These are phyloP conservation scores for Poa annua DNA, from an alignment of 176 grass and related monocot species.

Conservation along the genomic window DNA sequence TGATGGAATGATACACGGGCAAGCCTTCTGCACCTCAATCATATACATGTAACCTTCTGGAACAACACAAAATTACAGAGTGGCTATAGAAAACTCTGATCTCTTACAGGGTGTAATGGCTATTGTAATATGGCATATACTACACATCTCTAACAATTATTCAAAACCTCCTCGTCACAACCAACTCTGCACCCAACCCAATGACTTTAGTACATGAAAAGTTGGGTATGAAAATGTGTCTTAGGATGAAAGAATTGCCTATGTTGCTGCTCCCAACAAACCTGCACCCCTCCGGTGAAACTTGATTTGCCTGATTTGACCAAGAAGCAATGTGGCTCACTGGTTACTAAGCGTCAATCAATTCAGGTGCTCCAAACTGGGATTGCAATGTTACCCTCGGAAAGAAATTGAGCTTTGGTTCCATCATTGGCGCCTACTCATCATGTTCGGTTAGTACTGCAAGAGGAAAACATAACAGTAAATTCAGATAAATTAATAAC, in stretches of 20 bases:
- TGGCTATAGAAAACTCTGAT: slow-evolving; percentile 32
- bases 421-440: slow-evolving; percentile 34
- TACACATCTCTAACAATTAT: slow-evolving; percentile 54
- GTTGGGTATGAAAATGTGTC: slow-evolving; percentile 21
- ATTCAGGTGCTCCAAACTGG: background rate
- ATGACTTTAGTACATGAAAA: slow-evolving; percentile 12
- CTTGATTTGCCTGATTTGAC: slow-evolving; percentile 15
- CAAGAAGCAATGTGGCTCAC: slow-evolving; percentile 13
- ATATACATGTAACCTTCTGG: slow-evolving; percentile 41
- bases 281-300: slow-evolving; percentile 1
- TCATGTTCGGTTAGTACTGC: slow-evolving; percentile 57
- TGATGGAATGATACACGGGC: background rate
- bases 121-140: slow-evolving; percentile 46
- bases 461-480: slow-evolving; percentile 1
- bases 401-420: slow-evolving; percentile 28
- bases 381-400: background rate
- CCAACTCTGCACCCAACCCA: slow-evolving; percentile 30
- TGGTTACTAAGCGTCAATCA: slow-evolving; percentile 18
- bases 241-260: slow-evolving; percentile 39
- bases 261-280: slow-evolving; percentile 32
- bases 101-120: slow-evolving; percentile 30
- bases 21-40: slow-evolving; percentile 10
- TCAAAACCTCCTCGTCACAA: slow-evolving; percentile 38
- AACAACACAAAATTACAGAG: slow-evolving; percentile 44
- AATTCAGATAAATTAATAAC: background rate